Evolutionary conservation across 2,329 filamentous ascomycete species (phyloP).

Genomic region (Raffaelea ambrosiae): DNA sequence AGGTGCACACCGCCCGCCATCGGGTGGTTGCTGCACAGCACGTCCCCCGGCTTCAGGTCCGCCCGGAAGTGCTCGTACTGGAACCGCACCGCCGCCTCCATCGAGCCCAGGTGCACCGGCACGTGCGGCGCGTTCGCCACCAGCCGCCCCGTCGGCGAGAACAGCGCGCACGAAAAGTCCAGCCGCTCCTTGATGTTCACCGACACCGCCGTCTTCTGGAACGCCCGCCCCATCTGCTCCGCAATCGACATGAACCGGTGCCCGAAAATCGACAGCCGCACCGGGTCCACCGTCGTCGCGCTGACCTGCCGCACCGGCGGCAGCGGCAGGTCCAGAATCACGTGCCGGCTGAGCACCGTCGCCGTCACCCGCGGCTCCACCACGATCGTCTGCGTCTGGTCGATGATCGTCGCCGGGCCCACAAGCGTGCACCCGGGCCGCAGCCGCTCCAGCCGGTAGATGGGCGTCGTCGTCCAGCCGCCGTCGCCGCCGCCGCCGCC

Average conservation of each 20-base stretch:
- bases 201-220: slow-evolving; percentile 74
- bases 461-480: neutral
- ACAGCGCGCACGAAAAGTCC: slow-evolving; percentile 75
- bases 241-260: slow-evolving; percentile 82
- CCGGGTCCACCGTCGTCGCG: slow-evolving; percentile 43
- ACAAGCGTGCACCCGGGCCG: slow-evolving; percentile 9
- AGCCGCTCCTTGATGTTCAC: slow-evolving; percentile 77
- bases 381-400: slow-evolving; percentile 22
- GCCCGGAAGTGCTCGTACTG: slow-evolving; percentile 66
- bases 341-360: neutral
- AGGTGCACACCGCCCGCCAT: slow-evolving; percentile 77
- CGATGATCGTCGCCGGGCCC: slow-evolving; percentile 14
- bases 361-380: slow-evolving; percentile 13
- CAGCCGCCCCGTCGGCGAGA: slow-evolving; percentile 64
- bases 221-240: slow-evolving; percentile 71
- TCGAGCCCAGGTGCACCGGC: slow-evolving; percentile 65
- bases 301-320: no score
- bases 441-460: slow-evolving; percentile 14
- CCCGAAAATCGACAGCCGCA: slow-evolving; percentile 69
- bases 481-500: no score
- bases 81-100: slow-evolving; percentile 74
- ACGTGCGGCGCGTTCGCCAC: slow-evolving; percentile 75
- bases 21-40: slow-evolving; percentile 52
- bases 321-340: neutral
- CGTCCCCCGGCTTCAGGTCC: slow-evolving; percentile 68